Conservation (phyloP, 495 filamentous ascomycete species). For the Xylaria castorea region DNA sequence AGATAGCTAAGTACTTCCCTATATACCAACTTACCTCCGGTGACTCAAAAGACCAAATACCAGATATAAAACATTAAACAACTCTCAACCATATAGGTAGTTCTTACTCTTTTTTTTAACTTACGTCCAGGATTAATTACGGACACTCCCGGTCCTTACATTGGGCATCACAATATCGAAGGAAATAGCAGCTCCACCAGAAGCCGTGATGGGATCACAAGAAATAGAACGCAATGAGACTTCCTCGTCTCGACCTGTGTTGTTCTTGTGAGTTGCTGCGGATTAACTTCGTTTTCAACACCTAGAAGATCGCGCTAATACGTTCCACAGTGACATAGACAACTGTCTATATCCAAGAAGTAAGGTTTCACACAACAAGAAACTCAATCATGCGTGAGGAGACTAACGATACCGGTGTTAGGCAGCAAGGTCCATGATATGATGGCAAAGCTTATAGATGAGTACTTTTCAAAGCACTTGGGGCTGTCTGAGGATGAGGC, state of each 20-base stretch:
- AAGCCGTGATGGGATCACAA: conserved; percentile 36
- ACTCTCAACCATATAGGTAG: background rate
- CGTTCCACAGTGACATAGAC: conserved; percentile 76
- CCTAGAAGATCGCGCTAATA: background rate
- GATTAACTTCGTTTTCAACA: background rate
- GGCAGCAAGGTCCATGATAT: conserved; percentile 73
- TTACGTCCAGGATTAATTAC: background rate
- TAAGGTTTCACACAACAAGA: conserved; percentile 40
- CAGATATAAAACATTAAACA: background rate
- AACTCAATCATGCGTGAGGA: background rate
- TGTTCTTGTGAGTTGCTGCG: conserved; percentile 54
- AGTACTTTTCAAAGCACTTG: conserved; percentile 83
- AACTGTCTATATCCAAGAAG: conserved; percentile 84
- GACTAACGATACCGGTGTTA: conserved; percentile 39
- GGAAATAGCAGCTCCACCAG: background rate
- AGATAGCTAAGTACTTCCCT: background rate
- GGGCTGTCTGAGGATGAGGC: conserved; percentile 75
- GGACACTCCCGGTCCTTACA: background rate
- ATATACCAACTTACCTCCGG: background rate
- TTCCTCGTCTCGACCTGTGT: conserved; percentile 41
- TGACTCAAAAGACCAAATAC: conserved; percentile 2
- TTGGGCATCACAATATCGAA: background rate
- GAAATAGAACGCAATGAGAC: conserved; percentile 29
- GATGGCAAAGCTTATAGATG: conserved; percentile 78
- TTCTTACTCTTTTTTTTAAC: background rate